phyloP scores from a whole-genome alignment of 805 yeast species.

The Ogataea allantospora region DNA sequence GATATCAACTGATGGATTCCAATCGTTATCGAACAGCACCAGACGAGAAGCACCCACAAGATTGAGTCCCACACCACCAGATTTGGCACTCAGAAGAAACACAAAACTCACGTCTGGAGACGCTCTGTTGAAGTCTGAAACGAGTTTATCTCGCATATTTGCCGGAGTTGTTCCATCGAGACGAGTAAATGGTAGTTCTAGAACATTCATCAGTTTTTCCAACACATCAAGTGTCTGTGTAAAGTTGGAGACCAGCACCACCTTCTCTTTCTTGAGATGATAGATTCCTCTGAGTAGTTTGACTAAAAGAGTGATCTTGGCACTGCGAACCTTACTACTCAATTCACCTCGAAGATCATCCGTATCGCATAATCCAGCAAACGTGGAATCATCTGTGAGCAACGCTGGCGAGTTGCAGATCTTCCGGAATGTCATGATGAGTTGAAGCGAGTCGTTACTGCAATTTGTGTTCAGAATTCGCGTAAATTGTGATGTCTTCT shows the following conservation, averaged over 20 bases:
- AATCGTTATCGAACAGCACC: constrained; percentile 86
- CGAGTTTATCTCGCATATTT: constrained; percentile 61
- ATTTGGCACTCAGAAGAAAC: constrained; percentile 79
- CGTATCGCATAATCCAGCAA: constrained; percentile 29
- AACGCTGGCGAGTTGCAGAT: constrained; percentile 81
- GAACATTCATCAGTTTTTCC: constrained; percentile 50
- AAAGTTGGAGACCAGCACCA: constrained; percentile 82
- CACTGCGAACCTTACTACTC: constrained; percentile 40
- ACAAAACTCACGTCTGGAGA: constrained; percentile 45
- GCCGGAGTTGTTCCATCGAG: constrained; percentile 84
- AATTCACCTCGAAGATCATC: constrained; percentile 31
- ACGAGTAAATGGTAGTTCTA: constrained; percentile 53
- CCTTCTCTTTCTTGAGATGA: constrained; percentile 55
- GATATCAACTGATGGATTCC: constrained; percentile 92
- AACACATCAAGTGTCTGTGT: constrained; percentile 83
- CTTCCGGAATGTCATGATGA: constrained; percentile 75
- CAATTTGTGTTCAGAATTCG: constrained; percentile 31
- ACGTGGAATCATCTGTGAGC: constrained; percentile 48
- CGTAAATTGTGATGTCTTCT: constrained; percentile 37
- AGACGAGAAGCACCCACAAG: constrained; percentile 86
- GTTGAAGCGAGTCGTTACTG: constrained; percentile 51
- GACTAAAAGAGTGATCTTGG: constrained; percentile 64
- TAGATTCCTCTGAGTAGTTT: constrained; percentile 52
- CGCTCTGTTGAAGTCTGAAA: constrained; percentile 62
- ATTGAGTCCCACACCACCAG: constrained; percentile 93